Base-by-base conservation (phyloP, 345 rosid genomes). In the Brassica incana region DNA sequence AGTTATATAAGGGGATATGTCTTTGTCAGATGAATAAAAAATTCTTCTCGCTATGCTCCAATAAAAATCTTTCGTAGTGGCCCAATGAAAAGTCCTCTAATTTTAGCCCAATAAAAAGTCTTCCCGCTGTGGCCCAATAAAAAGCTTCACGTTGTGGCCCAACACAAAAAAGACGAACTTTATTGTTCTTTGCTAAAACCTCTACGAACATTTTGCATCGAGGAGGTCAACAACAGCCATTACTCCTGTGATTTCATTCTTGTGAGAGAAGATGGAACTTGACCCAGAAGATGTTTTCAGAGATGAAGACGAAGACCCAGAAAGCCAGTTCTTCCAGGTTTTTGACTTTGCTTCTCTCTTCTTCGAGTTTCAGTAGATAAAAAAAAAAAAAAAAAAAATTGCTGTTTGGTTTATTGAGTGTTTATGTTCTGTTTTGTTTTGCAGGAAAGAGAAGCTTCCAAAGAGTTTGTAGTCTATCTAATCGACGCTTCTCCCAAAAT, bases 401-500 rank as follows among this genome's bases (percentile, higher is more conserved):
- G 11, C n/a, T 18, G 15, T 76, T 20, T 16, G 20, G 58, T 50
- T 67, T 70, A 33, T 50, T 10, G 70, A 71, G 38, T 62, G 38
- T 35, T 67, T 30, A 2, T 23, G n/a, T 60, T 75, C 0, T 65
- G 69, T 69, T 67, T 9, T n/a, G 7, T 72, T 3, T 73, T 9
- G 58, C 89, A 89, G 95, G 89, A 81, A 69, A 86, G 83, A 65
- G 91, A 85, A 29, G 76, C 92, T 30, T 87, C 90, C 30, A 93
- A 95, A 74, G 97, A 93, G 48, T 86, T 89, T 61, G 85, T 82
- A 36, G 97, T 93, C 61, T 89, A 88, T 78, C 85, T 93, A 73
- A 88, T 95, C 29, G 97, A 93, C 65, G 97, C 97, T 84, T 91
- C 98, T 69, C 96, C 96, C 67, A 91, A 90, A 83, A 93, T 95